phyloP scores from a whole-genome alignment of 208 protist species.

The Kentomonas sorsogonicus region DNA sequence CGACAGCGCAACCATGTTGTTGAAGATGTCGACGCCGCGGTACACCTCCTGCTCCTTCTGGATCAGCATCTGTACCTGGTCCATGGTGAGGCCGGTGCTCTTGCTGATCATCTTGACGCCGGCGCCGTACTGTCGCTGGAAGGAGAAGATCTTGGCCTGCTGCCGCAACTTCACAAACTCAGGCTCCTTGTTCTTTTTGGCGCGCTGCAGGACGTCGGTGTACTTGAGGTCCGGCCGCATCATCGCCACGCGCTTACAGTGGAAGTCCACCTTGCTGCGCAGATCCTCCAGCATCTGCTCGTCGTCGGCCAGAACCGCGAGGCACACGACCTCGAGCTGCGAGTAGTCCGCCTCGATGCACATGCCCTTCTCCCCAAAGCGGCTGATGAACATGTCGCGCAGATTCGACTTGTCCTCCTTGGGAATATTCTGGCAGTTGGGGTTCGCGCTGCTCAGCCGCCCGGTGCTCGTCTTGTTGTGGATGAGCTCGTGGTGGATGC shows the following conservation, averaged over 20 bases:
- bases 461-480: conserved; percentile 91
- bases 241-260: conserved; percentile 92
- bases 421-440: conserved; percentile 92
- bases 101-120: conserved; percentile 89
- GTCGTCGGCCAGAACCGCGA: conserved; percentile 87
- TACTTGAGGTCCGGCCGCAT: conserved; percentile 91
- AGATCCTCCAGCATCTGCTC: conserved; percentile 90
- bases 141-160: conserved; percentile 93
- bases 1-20: conserved; percentile 85
- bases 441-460: conserved; percentile 82
- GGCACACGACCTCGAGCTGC: conserved; percentile 88
- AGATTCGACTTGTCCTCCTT: conserved; percentile 87
- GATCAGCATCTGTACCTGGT: conserved; percentile 89
- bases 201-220: conserved; percentile 78
- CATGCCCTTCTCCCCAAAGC: conserved; percentile 83
- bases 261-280: conserved; percentile 86
- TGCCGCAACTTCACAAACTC: conserved; percentile 90
- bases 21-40: conserved; percentile 83
- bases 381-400: conserved; percentile 88
- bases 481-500: conserved; percentile 91
- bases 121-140: conserved; percentile 92
- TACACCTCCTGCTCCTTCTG: conserved; percentile 90
- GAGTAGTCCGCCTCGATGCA: conserved; percentile 92
- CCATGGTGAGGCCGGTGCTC: conserved; percentile 85
- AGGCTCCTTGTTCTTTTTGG: conserved; percentile 91